Base-by-base conservation (phyloP, 371 early-diverging fungal species). In the Choanephora cucurbitarum region DNA sequence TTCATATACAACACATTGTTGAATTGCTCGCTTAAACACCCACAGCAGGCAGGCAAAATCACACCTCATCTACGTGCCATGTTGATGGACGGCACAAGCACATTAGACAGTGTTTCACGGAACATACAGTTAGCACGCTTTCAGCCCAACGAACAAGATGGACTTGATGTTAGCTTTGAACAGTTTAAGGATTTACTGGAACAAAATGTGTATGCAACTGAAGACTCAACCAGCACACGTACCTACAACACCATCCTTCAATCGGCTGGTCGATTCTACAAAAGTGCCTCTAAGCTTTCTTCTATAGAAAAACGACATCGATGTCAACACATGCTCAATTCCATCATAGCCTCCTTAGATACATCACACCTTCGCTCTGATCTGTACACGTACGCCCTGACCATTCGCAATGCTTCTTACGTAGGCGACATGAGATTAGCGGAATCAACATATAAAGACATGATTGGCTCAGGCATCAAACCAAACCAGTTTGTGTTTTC, bases 401-500 rank as follows among this genome's bases (percentile, higher is more conserved):
- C 45, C 13, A 60, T 77, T 42, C 71, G 77, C 9, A 73, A 73
- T 44, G 71, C 71, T 13, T 57, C 67, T 10, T 67, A 60, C 28
- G 22, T 47, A 6, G 58, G 57, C 5, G 57, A 77, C n/a, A 70
- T 77, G 73, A 15, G 13, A 4, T 51, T 46, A 11, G 73, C 77
- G 2, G 72, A 73, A 55, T 17, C 37, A 1, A 69, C 65, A 5
- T 63, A 66, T 41, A 63, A 67, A 32, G 19, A 50, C 8, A 73
- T 77, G 77, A 40, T 64, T 7, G 54, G 60, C 14, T 24, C 52
- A 0, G 69, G 72, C 2, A 47, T 73, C 15, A 57, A 58, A n/a
- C 77, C 73, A 1, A 77, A 77, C 42, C 52, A 44, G 3, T 77
- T 58, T 44, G 51, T 77, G 1, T 73, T 72, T 39, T 59, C 77